phyloP scores from a whole-genome alignment of 2,329 filamentous ascomycete genomes.

The Camillea tinctor region DNA sequence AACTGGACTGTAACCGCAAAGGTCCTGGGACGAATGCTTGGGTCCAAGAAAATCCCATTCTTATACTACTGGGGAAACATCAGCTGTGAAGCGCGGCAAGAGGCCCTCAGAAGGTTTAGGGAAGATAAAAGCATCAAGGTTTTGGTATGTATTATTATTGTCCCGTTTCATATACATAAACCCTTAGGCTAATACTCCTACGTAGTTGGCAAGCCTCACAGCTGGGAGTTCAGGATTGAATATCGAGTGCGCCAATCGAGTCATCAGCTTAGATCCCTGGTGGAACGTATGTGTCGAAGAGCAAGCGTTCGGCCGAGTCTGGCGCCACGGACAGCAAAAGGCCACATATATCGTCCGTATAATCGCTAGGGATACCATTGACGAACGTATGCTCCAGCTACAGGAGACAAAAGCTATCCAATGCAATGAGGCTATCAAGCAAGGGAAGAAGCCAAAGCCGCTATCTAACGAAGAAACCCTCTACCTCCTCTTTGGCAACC shows the following conservation, averaged over 20 bases:
- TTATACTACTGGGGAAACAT: conserved; percentile 38
- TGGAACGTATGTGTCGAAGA: conserved; percentile 62
- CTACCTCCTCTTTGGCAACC: conserved; percentile 3
- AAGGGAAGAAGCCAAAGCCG: conserved; percentile 6
- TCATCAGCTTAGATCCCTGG: conserved; percentile 56
- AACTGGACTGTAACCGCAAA: conserved; percentile 28
- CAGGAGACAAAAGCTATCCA: conserved; percentile 3
- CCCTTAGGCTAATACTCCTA: neutral
- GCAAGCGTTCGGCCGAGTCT: conserved; percentile 61
- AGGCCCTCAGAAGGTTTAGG: conserved; percentile 26
- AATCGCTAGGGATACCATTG: conserved; percentile 28
- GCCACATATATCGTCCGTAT: conserved; percentile 59
- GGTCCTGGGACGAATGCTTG: conserved; percentile 37
- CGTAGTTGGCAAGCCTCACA: conserved; percentile 36
- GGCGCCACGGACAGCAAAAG: conserved; percentile 63
- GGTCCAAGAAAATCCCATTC: conserved; percentile 30
- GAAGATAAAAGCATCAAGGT: conserved; percentile 21
- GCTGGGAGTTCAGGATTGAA: conserved; percentile 41
- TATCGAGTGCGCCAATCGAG: conserved; percentile 45
- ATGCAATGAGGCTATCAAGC: conserved; percentile 1
- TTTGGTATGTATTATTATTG: conserved; percentile 32
- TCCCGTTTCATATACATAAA: neutral
- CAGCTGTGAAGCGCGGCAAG: neutral
- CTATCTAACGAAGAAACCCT: conserved; percentile 1
- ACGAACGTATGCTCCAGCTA: conserved; percentile 5